These are phyloP conservation scores for Claviceps capensis DNA, from an alignment of 2,329 filamentous ascomycete genomes.

Conservation along the genomic window DNA sequence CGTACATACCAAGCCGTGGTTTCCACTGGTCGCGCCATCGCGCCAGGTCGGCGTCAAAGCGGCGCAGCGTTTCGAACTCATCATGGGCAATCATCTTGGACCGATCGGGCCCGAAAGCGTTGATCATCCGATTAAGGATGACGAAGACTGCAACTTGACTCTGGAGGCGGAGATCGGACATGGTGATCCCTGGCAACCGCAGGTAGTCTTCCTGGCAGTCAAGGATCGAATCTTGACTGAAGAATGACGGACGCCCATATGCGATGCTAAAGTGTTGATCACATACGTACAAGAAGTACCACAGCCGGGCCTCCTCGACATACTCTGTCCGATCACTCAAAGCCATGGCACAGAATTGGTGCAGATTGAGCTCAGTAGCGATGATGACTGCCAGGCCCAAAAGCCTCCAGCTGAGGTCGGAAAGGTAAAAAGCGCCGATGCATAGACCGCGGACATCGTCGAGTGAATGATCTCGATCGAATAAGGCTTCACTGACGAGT, in stretches of 20 bases:
- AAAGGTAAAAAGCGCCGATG: constrained; percentile 51
- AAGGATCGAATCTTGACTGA: constrained; percentile 42
- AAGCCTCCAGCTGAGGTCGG: constrained; percentile 41
- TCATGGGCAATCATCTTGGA: constrained; percentile 20
- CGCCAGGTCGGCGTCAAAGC: constrained; percentile 19
- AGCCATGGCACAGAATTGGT: constrained; percentile 37
- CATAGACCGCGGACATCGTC: constrained; percentile 48
- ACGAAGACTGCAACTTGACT: constrained; percentile 47
- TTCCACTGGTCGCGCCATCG: constrained; percentile 24
- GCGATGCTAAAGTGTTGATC: constrained; percentile 54
- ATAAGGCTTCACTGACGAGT: constrained; percentile 42
- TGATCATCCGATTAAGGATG: constrained; percentile 44
- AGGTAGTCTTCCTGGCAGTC: constrained; percentile 43
- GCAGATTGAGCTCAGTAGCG: constrained; percentile 42
- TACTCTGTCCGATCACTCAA: constrained; percentile 29
- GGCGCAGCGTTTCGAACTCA: constrained; percentile 18
- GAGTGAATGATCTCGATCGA: constrained; percentile 36
- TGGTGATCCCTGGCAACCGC: constrained; percentile 32
- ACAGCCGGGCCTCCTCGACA: constrained; percentile 42
- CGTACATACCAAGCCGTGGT: constrained; percentile 16
- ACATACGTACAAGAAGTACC: constrained; percentile 51
- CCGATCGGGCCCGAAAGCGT: constrained; percentile 43
- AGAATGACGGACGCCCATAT: constrained; percentile 43
- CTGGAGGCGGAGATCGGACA: constrained; percentile 40
- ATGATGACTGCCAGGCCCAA: constrained; percentile 45